These are phyloP conservation scores for Taiwanofungus camphoratus DNA, from an alignment of 1,284 basidiomycete genomes.

Conservation along the genomic window DNA sequence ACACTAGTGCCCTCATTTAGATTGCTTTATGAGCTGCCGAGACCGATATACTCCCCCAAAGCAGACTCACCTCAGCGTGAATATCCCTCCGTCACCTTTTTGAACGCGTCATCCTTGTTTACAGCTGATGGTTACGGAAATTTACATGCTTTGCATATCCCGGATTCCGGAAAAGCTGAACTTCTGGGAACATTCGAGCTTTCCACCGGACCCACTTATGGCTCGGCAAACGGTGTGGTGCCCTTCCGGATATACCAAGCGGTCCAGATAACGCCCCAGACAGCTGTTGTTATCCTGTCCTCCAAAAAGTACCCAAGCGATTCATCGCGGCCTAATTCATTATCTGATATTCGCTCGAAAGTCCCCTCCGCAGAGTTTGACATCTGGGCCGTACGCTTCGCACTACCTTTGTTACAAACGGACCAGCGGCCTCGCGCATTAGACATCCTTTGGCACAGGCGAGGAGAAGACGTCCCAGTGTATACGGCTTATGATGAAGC, in stretches of 20 bases:
- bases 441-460: conserved; percentile 61
- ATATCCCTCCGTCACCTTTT: conserved; percentile 70
- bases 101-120: conserved; percentile 47
- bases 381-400: conserved; percentile 52
- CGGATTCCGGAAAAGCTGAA: conserved; percentile 32
- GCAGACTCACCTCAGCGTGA: conserved; percentile 46
- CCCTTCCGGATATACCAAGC: conserved; percentile 60
- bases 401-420: conserved; percentile 33
- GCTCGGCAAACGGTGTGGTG: conserved; percentile 19
- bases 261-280: conserved; percentile 32
- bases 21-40: conserved; percentile 56
- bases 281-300: conserved; percentile 46
- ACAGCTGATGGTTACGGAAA: conserved; percentile 71
- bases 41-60: conserved; percentile 35
- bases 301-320: conserved; percentile 41
- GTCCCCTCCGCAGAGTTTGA: conserved; percentile 44
- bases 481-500: conserved; percentile 46
- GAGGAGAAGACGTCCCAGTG: conserved; percentile 68
- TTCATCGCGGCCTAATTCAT: conserved; percentile 3
- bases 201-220: conserved; percentile 21
- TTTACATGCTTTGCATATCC: conserved; percentile 53
- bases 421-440: conserved; percentile 31
- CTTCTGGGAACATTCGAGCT: conserved; percentile 54
- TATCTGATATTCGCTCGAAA: conserved; percentile 10
- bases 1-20: conserved; percentile 48